A percentile compares a stretch with the other conserved stretches of the same genome.
phyloP scores from a whole-genome alignment of 495 filamentous ascomycete species.

The Penicillium canescens region DNA sequence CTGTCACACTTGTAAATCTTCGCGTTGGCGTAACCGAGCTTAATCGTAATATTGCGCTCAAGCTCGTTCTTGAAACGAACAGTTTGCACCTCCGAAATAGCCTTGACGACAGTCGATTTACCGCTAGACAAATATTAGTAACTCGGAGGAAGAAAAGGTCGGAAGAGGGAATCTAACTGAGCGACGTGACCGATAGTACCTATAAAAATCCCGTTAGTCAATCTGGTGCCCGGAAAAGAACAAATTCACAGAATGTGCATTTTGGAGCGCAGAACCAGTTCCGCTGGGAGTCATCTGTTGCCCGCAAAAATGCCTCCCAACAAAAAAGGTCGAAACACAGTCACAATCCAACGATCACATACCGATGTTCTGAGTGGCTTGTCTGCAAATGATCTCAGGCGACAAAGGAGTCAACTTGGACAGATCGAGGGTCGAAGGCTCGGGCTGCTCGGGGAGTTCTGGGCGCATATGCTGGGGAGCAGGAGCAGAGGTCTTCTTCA shows the following conservation, averaged over 20 bases:
- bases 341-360: slow-evolving; percentile 29
- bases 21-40: slow-evolving; percentile 98
- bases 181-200: slow-evolving; percentile 91
- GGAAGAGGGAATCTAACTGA: slow-evolving; percentile 42
- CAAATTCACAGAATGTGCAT: neutral
- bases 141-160: neutral
- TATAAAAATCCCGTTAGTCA: slow-evolving; percentile 2
- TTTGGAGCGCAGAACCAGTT: neutral
- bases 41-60: slow-evolving; percentile 98
- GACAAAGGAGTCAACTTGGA: slow-evolving; percentile 77
- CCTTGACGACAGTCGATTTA: slow-evolving; percentile 98
- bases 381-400: slow-evolving; percentile 93
- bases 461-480: slow-evolving; percentile 52
- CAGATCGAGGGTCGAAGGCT: slow-evolving; percentile 82
- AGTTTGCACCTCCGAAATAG: slow-evolving; percentile 97
- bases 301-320: neutral
- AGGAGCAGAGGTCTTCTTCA: slow-evolving; percentile 59
- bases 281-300: no score
- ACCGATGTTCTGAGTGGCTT: slow-evolving; percentile 98
- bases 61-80: slow-evolving; percentile 99
- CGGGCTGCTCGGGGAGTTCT: slow-evolving; percentile 83
- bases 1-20: slow-evolving; percentile 99
- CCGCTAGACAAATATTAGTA: slow-evolving; percentile 29
- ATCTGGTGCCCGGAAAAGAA: neutral
- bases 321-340: neutral